Base-by-base conservation (phyloP, 78 protist genomes). In the Dictyostelium citrinum region DNA sequence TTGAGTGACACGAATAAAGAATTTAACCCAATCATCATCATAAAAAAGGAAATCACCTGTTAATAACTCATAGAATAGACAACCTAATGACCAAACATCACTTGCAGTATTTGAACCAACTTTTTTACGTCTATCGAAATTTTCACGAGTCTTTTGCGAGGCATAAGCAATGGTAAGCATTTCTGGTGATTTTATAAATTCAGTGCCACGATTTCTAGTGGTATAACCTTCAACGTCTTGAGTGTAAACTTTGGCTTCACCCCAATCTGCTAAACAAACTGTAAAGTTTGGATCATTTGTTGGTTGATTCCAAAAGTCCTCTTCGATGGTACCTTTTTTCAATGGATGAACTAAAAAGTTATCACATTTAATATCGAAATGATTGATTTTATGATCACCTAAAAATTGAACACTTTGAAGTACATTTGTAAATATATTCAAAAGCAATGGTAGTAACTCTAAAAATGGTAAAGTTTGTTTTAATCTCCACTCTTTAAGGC, bases 81-180 rank as follows among this genome's bases (percentile, higher is more conserved):
- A 98, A 27, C 96, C 98, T 4, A 96, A 43, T 31, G 96, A 90
- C 99, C 99, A 98, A 33, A 98, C 98, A 79, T 98, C 99, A 49
- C 88, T 45, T 12, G 95, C 91, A 55, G 80, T 75, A 37, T 83
- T 83, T 10, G 97, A 94, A 3, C 98, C 98, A 35, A 95, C 97
- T 43, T 67, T 77, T 71, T 91, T 90, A 43, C 98, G 41, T 46
- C 97, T 41, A 68, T 97, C 98, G 45, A 91, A 97, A 67, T 82
- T 85, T n/a, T 60, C 96, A 14, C 95, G 37, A 9, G 96, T 81
- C 80, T 93, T 79, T 46, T 83, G 90, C 7, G 81, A 75, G 3
- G 92, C 81, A 41, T 76, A 90, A 3, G 97, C 98, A 22, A 96
- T 88, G 20, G 60, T 95, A 6, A 98, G 81, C 98, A 98, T 97